Evolutionary conservation across 768 basidiomycete genomes (phyloP).

Genomic region (Leccinum subgranulosum): DNA sequence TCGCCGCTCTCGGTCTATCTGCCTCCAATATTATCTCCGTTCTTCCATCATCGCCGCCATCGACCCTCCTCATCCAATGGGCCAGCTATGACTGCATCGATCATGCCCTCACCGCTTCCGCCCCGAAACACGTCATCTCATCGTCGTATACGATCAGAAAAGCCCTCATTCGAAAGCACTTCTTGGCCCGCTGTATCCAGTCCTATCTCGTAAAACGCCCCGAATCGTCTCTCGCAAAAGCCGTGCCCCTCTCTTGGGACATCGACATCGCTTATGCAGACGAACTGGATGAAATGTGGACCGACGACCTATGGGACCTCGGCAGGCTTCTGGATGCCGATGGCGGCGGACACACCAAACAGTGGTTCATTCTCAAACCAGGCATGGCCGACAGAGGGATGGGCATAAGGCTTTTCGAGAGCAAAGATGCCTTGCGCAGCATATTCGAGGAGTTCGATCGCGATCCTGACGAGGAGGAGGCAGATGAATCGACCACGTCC

Average conservation of each 20-base stretch:
- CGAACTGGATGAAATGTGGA: slow-evolving; percentile 91
- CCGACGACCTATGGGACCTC: slow-evolving; percentile 91
- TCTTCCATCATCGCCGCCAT: slow-evolving; percentile 20
- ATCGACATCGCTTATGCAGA: slow-evolving; percentile 87
- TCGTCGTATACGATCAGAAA: slow-evolving; percentile 90
- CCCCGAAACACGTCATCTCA: slow-evolving; percentile 53
- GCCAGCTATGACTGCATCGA: slow-evolving; percentile 85
- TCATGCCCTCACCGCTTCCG: slow-evolving; percentile 62
- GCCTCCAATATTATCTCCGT: slow-evolving; percentile 26
- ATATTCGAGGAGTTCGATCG: slow-evolving; percentile 85
- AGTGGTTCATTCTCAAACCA: slow-evolving; percentile 96
- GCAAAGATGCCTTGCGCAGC: slow-evolving; percentile 60
- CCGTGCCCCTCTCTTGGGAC: slow-evolving; percentile 75
- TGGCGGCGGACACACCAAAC: slow-evolving; percentile 9
- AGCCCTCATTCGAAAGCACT: slow-evolving; percentile 92
- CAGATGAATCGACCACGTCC: slow-evolving; percentile 43
- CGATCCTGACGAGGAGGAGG: slow-evolving; percentile 48
- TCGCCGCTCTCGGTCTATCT: slow-evolving; percentile 33
- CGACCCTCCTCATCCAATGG: slow-evolving; percentile 65
- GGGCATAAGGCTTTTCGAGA: slow-evolving; percentile 89
- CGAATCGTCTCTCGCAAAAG: slow-evolving; percentile 48
- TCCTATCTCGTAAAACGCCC: slow-evolving; percentile 72
- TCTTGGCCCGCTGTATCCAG: slow-evolving; percentile 70
- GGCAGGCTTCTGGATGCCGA: slow-evolving; percentile 52
- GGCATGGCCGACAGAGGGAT: slow-evolving; percentile 96